phyloP scores from a whole-genome alignment of 2,329 filamentous ascomycete genomes.

The Ophiostoma novo-ulmi region DNA sequence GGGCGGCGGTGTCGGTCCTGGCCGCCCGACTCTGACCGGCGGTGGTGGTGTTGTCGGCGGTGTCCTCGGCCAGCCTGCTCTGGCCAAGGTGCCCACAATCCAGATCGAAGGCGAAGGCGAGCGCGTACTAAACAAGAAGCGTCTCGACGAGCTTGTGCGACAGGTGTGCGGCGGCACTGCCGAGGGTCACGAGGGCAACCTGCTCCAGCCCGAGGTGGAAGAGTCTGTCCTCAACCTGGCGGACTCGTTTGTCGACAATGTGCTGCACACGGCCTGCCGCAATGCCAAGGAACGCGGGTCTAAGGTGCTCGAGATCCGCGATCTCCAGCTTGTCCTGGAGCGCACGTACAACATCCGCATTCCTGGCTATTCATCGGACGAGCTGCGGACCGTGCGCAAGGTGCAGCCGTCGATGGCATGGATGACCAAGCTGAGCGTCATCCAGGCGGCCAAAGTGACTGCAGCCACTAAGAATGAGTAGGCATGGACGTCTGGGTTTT shows the following conservation, averaged over 20 bases:
- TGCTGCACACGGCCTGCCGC: constrained; percentile 79
- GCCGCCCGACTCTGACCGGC: constrained; percentile 77
- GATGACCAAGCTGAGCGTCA: constrained; percentile 95
- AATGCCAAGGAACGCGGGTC: constrained; percentile 90
- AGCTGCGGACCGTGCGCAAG: constrained; percentile 89
- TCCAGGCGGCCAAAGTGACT: constrained; percentile 86
- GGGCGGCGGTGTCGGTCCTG: constrained; percentile 53
- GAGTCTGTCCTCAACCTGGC: constrained; percentile 88
- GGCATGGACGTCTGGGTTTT: background rate
- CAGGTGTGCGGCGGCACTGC: constrained; percentile 82
- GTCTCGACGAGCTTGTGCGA: constrained; percentile 87
- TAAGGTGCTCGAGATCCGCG: constrained; percentile 82
- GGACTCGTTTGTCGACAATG: constrained; percentile 90
- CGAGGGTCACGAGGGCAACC: constrained; percentile 67
- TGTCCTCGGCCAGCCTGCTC: constrained; percentile 79
- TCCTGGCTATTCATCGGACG: constrained; percentile 89
- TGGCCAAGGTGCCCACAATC: constrained; percentile 75
- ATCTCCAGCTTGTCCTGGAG: constrained; percentile 77
- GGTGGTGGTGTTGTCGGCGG: constrained; percentile 73
- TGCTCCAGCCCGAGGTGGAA: constrained; percentile 86
- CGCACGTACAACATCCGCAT: constrained; percentile 87
- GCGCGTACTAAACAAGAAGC: constrained; percentile 93
- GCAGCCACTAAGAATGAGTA: constrained; percentile 43
- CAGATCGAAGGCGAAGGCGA: constrained; percentile 89
- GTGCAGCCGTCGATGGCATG: constrained; percentile 81